Evolutionary conservation across 129 eudicot species (phyloP).

Genomic region (Helichrysum umbraculigerum): DNA sequence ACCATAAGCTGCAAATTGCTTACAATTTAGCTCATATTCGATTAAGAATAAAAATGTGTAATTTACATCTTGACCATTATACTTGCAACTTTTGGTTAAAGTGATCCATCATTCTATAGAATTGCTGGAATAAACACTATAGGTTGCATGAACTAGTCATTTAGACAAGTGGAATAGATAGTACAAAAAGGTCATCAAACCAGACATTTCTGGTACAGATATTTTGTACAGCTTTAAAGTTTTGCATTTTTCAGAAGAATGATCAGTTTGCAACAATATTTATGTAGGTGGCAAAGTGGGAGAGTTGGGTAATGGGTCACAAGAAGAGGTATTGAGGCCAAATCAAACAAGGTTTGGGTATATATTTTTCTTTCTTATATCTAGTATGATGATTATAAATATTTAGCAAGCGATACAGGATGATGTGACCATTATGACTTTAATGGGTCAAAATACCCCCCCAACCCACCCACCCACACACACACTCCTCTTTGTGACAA

Average conservation of each 20-base stretch:
- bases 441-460: not conserved
- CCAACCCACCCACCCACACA: not conserved
- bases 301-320: not conserved
- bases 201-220: no score
- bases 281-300: not conserved
- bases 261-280: no score
- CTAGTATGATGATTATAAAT: not conserved
- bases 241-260: not conserved
- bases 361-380: not conserved
- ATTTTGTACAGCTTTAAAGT: no score
- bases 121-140: not conserved
- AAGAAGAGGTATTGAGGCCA: not conserved
- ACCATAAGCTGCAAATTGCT: slow-evolving; percentile 77
- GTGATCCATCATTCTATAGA: not conserved
- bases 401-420: no score
- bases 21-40: slow-evolving; percentile 11
- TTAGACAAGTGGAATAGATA: not conserved
- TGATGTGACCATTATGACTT: not conserved
- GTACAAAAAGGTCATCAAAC: no score
- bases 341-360: not conserved
- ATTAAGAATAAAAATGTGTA: not conserved
- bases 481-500: not conserved
- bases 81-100: not conserved
- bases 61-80: slow-evolving; percentile 7
- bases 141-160: not conserved